These are phyloP conservation scores for Arabidopsis arenosa DNA, from an alignment of 345 rosid species.

Conservation along the genomic window DNA sequence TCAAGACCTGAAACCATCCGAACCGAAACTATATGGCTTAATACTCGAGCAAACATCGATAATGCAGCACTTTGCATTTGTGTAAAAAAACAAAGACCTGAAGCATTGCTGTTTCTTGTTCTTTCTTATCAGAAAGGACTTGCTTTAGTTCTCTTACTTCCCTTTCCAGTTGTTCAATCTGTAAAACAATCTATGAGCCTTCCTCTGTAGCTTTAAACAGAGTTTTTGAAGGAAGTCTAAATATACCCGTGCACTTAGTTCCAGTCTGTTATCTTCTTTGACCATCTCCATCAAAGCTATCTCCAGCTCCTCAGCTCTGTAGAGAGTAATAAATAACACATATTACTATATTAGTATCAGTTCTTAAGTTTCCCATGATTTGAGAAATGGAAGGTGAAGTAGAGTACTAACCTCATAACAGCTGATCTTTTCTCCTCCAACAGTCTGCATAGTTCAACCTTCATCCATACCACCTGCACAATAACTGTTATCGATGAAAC, in stretches of 20 bases:
- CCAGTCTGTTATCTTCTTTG: conserved; percentile 79
- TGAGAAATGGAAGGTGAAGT: conserved; percentile 10
- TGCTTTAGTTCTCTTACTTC: conserved; percentile 64
- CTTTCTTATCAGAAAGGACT: conserved; percentile 75
- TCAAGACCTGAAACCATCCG: conserved; percentile 58
- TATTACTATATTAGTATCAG: conserved; percentile 4
- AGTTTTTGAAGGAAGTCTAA: conserved; percentile 2
- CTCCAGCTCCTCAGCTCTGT: conserved; percentile 97
- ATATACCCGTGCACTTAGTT: conserved; percentile 79
- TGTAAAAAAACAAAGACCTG: conserved; percentile 52
- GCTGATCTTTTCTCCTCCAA: conserved; percentile 92
- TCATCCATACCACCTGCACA: conserved; percentile 87
- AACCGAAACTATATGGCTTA: background rate
- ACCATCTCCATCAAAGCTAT: conserved; percentile 93
- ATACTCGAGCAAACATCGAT: background rate
- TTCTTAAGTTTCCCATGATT: background rate
- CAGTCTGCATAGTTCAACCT: conserved; percentile 84
- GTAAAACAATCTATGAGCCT: conserved; percentile 20
- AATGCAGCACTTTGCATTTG: background rate
- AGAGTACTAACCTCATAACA: conserved; percentile 65
- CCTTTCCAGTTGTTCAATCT: conserved; percentile 81
- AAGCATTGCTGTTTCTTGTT: conserved; percentile 88
- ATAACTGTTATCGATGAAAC: conserved; percentile 57
- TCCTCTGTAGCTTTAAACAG: background rate
- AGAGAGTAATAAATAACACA: conserved; percentile 33